phyloP scores from a whole-genome alignment of 2,329 filamentous ascomycete species.

The Aspergillus sp. region DNA sequence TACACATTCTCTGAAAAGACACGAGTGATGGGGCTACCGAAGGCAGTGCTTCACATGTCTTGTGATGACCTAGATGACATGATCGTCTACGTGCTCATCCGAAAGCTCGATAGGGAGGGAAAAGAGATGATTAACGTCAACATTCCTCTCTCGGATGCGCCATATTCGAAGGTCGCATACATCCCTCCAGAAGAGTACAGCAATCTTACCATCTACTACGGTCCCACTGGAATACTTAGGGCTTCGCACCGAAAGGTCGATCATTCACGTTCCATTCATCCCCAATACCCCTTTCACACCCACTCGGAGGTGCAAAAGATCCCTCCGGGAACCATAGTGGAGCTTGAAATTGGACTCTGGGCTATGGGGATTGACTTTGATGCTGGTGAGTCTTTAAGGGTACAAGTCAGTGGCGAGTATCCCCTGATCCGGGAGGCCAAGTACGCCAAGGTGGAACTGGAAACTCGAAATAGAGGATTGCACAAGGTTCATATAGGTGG shows the following conservation, averaged over 20 bases:
- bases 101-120: conserved; percentile 47
- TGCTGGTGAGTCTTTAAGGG: not conserved
- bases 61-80: conserved; percentile 47
- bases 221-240: conserved; percentile 2
- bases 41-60: conserved; percentile 50
- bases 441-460: not conserved
- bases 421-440: conserved; percentile 8
- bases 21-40: conserved; percentile 47
- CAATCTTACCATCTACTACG: conserved; percentile 8
- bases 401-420: conserved; percentile 8
- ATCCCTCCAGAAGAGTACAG: conserved; percentile 4
- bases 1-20: conserved; percentile 42
- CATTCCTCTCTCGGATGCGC: conserved; percentile 1
- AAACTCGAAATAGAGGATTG: conserved; percentile 1
- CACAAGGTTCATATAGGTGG: conserved; percentile 6
- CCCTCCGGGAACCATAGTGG: not conserved
- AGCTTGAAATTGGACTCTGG: conserved; percentile 8
- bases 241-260: conserved; percentile 7
- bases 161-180: not conserved
- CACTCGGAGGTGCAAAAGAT: conserved; percentile 5
- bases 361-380: conserved; percentile 11
- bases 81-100: conserved; percentile 46
- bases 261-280: not conserved
- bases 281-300: conserved; percentile 9
- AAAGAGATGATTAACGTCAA: conserved; percentile 42